Percentiles rank a stretch among this genome's conserved stretches.
Conservation (phyloP, 2,329 filamentous ascomycete genomes). For the Hypoxylon sp. region DNA sequence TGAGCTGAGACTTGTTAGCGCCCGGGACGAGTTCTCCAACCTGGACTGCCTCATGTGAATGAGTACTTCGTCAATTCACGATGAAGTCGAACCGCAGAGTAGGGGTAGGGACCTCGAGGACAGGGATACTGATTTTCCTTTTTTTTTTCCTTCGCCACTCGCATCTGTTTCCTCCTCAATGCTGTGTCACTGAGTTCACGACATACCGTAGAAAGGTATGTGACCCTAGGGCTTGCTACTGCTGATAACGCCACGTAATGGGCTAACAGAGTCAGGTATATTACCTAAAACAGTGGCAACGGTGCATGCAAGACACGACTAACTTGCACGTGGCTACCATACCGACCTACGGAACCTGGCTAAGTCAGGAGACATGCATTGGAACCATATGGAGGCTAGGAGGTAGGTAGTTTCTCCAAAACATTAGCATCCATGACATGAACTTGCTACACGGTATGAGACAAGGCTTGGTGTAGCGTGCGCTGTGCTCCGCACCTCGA, state of each 20-base stretch:
- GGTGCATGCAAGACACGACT: conserved; percentile 17
- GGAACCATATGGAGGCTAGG: background rate
- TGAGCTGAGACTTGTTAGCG: background rate
- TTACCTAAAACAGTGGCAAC: background rate
- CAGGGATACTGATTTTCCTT: background rate
- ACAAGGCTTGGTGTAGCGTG: background rate
- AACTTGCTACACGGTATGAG: conserved; percentile 13
- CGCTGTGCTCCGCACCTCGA: background rate
- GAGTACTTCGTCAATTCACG: conserved; percentile 1
- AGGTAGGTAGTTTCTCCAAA: conserved; percentile 4
- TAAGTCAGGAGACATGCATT: conserved; percentile 3
- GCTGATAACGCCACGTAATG: background rate
- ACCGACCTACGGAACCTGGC: background rate
- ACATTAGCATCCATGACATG: conserved; percentile 4
- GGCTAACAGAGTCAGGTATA: background rate
- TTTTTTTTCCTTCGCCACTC: background rate
- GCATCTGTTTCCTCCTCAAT: background rate
- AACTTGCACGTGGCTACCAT: conserved; percentile 30
- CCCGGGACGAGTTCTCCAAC: background rate
- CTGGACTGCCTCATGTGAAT: conserved; percentile 3
- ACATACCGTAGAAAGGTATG: background rate
- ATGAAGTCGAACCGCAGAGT: background rate
- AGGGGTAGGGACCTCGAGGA: background rate
- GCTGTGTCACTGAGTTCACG: background rate
- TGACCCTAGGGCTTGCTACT: background rate